phyloP scores from a whole-genome alignment of 129 eudicot genomes.

The Artemisia tridentata region DNA sequence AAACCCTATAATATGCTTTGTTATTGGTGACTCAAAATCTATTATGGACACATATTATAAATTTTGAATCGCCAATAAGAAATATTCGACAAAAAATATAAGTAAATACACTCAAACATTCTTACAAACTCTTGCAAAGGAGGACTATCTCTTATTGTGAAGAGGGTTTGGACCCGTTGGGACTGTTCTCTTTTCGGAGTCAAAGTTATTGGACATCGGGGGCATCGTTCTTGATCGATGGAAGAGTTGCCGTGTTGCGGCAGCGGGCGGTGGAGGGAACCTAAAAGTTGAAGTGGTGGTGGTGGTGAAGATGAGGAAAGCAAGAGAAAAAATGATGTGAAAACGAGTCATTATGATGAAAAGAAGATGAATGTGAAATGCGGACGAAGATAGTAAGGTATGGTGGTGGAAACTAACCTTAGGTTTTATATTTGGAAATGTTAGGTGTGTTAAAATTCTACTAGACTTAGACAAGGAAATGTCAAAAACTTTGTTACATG shows the following conservation, averaged over 20 bases:
- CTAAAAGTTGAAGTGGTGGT: constrained; percentile 20
- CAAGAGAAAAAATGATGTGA: constrained; percentile 31
- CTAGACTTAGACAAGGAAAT: too few relatives aligned
- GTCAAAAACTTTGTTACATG: too few relatives aligned
- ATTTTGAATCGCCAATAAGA: constrained; percentile 29
- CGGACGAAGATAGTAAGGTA: constrained; percentile 28
- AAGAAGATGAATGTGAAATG: constrained; percentile 21
- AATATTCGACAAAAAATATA: background rate
- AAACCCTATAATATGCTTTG: constrained; percentile 8
- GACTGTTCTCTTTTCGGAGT: constrained; percentile 28
- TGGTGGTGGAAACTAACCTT: constrained; percentile 29
- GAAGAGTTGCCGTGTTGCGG: constrained; percentile 14
- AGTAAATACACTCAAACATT: background rate
- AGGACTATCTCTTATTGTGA: constrained; percentile 33
- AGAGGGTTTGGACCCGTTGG: constrained; percentile 44
- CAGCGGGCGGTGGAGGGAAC: constrained; percentile 14
- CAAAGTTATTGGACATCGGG: constrained; percentile 24
- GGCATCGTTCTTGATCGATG: constrained; percentile 28
- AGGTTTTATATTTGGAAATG: constrained; percentile 27
- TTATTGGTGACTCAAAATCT: constrained; percentile 32
- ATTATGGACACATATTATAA: constrained; percentile 14
- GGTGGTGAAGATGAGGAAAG: constrained; percentile 24
- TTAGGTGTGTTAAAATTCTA: constrained; percentile 24
- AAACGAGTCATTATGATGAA: constrained; percentile 26
- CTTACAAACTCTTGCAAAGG: constrained; percentile 21